Evolutionary conservation across 2,329 filamentous ascomycete genomes (phyloP), one percentile per base, ranked within the genome.

Genomic region (Phialophora chinensis): DNA sequence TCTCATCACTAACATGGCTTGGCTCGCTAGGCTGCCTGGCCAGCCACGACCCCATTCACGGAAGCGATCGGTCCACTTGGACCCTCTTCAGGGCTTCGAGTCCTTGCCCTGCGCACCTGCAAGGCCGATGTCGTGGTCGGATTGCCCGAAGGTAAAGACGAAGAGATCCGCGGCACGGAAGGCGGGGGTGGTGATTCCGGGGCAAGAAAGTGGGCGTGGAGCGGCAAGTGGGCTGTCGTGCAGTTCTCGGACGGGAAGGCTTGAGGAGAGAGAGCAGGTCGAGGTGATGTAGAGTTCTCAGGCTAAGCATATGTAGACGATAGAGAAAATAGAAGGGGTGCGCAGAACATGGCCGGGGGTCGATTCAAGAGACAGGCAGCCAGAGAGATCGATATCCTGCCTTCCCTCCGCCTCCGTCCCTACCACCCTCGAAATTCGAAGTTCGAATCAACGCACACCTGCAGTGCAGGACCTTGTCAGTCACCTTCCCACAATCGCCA

Each of bases 71-170:
- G 95, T 0, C 92, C 93, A 0, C 81, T 99, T 60, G 94, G 94
- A 0, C 70, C 71, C 42, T 87, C 86, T 0, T 97, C 92, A 0
- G 93, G 92, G 1, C 79, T 98, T 64, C 93, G 96, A 67, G 86
- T 94, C 2, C 84, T 99, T 31, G 91, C 95, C 0, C 84, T 99
- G 69, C 87, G 95, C 65, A 99, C 95, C 0, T 97, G 94, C 84
- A 99, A 99, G 81, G 94, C 94, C 0, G 95, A 99, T 76, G 92
- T 96, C 7, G 92, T 98, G 0, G 95, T 97, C 29, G 94, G 93
- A 0, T 83, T 99, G n/a, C 85, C 88, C 14, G 78, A 87, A 8
- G 93, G 94, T 6, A 87, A 90, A 76, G 95, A 99, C 75, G 93
- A 97, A 80, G 87, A 89, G 76, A 82, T 98, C 61, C 88, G 85